These are phyloP conservation scores for Lipomyces starkeyi DNA, from an alignment of 805 yeast genomes.

Conservation along the genomic window DNA sequence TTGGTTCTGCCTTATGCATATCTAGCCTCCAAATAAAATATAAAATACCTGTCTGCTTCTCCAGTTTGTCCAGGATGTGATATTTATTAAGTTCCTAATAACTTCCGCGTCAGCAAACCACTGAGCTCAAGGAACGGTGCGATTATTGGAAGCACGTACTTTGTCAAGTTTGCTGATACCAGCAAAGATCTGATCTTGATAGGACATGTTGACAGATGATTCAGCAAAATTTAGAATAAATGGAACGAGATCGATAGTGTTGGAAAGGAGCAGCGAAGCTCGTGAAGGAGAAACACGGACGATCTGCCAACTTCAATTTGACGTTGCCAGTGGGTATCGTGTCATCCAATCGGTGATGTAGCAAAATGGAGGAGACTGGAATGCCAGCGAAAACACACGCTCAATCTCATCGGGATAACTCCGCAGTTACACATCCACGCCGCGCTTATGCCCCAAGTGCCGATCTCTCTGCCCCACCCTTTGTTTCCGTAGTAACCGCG, in stretches of 20 bases:
- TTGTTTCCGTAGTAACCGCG: neutral
- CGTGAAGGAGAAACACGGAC: neutral
- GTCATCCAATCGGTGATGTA: neutral
- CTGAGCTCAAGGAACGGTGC: neutral
- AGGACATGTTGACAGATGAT: slow-evolving; percentile 25
- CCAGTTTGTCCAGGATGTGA: slow-evolving; percentile 45
- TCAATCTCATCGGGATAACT: no score
- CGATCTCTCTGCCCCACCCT: neutral
- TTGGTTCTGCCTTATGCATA: neutral
- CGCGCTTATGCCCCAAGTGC: neutral
- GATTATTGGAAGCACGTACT: slow-evolving; percentile 30
- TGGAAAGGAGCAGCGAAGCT: neutral
- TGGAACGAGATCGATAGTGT: neutral
- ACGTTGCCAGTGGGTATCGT: neutral
- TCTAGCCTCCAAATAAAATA: neutral
- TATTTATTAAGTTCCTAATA: slow-evolving; percentile 45
- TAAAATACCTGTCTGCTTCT: slow-evolving; percentile 43
- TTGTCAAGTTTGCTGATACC: slow-evolving; percentile 40
- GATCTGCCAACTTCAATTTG: neutral
- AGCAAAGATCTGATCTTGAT: slow-evolving; percentile 43
- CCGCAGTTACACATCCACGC: no score
- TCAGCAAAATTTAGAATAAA: neutral
- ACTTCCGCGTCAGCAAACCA: slow-evolving; percentile 3
- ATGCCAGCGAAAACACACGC: no score
- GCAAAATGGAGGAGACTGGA: no score